Conservation (phyloP, 148 eudicot genomes). For the Silene uniflora region DNA sequence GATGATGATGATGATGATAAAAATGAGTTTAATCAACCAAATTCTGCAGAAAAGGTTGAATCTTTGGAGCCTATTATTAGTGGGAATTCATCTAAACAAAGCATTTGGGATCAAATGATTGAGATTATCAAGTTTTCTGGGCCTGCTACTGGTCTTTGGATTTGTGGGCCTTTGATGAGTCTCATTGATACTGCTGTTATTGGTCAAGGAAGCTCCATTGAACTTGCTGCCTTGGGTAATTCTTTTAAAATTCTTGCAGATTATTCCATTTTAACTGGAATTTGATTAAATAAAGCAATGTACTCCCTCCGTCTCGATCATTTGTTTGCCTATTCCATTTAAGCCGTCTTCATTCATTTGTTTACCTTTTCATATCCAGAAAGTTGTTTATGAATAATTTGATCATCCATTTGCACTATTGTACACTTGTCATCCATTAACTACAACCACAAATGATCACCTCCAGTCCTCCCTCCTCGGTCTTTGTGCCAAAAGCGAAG, state of each 20-base stretch:
- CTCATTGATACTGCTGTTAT: constrained; percentile 89
- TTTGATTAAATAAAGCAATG: neutral
- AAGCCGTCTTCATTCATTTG: too few relatives aligned
- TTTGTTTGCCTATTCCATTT: too few relatives aligned
- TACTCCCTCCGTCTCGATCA: too few relatives aligned
- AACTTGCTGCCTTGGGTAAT: constrained; percentile 75
- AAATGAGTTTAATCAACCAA: neutral
- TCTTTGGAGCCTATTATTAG: constrained; percentile 23
- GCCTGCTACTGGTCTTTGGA: constrained; percentile 89
- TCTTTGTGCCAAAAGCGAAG: too few relatives aligned
- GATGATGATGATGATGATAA: neutral
- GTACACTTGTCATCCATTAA: too few relatives aligned
- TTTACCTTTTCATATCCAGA: too few relatives aligned
- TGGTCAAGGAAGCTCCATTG: constrained; percentile 78
- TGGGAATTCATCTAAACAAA: constrained; percentile 34
- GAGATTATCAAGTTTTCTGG: constrained; percentile 87
- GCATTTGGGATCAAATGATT: constrained; percentile 61
- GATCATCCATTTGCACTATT: too few relatives aligned
- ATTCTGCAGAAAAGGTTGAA: constrained; percentile 16
- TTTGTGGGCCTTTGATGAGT: constrained; percentile 91
- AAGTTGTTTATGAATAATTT: too few relatives aligned
- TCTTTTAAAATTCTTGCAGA: neutral
- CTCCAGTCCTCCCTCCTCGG: too few relatives aligned
- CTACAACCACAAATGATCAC: too few relatives aligned
- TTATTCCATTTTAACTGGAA: neutral